These are phyloP conservation scores for Dothiorella sarmentorum DNA, from an alignment of 2,329 filamentous ascomycete genomes.

Conservation along the genomic window DNA sequence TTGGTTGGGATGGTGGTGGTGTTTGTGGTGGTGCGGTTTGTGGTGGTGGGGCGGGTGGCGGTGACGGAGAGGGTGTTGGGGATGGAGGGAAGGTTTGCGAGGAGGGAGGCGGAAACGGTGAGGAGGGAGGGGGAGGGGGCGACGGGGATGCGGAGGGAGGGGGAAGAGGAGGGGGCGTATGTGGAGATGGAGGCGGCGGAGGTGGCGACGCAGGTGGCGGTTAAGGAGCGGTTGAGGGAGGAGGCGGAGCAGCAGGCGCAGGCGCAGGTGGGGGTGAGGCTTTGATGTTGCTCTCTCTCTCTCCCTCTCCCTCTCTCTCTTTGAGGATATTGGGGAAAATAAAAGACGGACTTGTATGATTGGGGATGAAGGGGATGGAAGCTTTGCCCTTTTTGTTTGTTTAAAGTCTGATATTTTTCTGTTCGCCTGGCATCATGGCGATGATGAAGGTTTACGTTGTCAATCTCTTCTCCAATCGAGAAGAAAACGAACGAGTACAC, in stretches of 20 bases:
- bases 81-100: slow-evolving; percentile 37
- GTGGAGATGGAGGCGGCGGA: slow-evolving; percentile 6
- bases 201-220: neutral
- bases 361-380: no score
- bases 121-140: neutral
- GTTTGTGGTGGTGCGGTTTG: slow-evolving; percentile 41
- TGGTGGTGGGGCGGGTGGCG: slow-evolving; percentile 39
- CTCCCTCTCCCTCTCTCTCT: no score
- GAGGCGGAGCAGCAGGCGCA: slow-evolving; percentile 12
- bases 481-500: no score
- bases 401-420: no score
- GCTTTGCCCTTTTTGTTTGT: no score
- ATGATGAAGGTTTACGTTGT: no score
- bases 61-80: slow-evolving; percentile 45
- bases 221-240: neutral
- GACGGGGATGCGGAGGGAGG: neutral
- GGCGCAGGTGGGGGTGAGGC: slow-evolving; percentile 5
- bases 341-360: no score
- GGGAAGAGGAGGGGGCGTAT: neutral
- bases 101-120: neutral
- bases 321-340: no score
- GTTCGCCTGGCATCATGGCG: no score
- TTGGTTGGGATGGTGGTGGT: slow-evolving; percentile 38
- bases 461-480: no score
- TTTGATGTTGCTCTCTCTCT: no score